Evolutionary conservation across 495 filamentous ascomycete species (phyloP).

Genomic region (Xylaria telfairii): DNA sequence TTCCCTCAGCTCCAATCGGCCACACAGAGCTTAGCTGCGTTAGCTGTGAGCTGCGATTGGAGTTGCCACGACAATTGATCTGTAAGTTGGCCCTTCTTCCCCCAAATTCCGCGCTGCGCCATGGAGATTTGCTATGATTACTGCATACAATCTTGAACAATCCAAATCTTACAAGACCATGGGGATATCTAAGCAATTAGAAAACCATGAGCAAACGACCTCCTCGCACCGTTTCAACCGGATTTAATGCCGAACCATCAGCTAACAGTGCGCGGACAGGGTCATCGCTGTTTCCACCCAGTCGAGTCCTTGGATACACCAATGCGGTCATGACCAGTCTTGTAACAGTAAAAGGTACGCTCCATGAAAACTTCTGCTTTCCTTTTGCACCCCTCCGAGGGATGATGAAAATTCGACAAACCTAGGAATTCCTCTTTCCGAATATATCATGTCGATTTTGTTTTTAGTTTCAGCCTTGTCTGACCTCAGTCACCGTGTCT

Average conservation of each 20-base stretch:
- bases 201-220: slow-evolving; percentile 67
- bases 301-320: not conserved
- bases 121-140: slow-evolving; percentile 59
- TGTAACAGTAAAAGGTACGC: slow-evolving; percentile 34
- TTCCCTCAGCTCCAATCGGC: slow-evolving; percentile 4
- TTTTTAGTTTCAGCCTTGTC: slow-evolving; percentile 99
- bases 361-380: not conserved
- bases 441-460: slow-evolving; percentile 87
- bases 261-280: slow-evolving; percentile 6
- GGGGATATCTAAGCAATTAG: slow-evolving; percentile 67
- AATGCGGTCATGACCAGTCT: not conserved
- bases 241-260: not conserved
- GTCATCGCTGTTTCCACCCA: slow-evolving; percentile 12
- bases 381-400: slow-evolving; percentile 41
- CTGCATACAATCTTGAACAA: slow-evolving; percentile 66
- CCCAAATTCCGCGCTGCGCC: slow-evolving; percentile 15
- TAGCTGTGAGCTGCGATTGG: not conserved
- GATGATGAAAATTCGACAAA: slow-evolving; percentile 83
- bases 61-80: not conserved
- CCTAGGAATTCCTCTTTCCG: slow-evolving; percentile 97
- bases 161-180: slow-evolving; percentile 79
- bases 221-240: not conserved
- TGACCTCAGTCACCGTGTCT: slow-evolving; percentile 59
- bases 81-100: slow-evolving; percentile 29
- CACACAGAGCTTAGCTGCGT: not conserved